Conservation (phyloP, 768 basidiomycete species). For the Lactifluus echinatus region DNA sequence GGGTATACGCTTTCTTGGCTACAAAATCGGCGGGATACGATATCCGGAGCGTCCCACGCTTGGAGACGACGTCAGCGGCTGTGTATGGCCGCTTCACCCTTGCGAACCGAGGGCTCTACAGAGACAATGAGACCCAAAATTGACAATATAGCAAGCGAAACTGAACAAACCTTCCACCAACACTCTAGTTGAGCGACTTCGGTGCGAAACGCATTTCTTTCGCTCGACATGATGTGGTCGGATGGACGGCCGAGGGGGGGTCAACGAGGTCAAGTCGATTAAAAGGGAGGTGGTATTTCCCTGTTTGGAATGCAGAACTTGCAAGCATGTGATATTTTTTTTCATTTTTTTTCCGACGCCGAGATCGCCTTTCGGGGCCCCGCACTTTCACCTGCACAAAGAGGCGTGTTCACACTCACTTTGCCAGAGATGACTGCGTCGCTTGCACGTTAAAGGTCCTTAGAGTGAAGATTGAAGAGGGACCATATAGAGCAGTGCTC, state of each 20-base stretch:
- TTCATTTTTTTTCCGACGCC: too few species aligned
- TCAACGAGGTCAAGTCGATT: too few species aligned
- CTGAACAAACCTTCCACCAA: conserved; percentile 77
- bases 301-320: not conserved
- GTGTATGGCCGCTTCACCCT: conserved; percentile 87
- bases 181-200: conserved; percentile 81
- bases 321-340: conserved; percentile 11
- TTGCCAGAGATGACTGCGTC: too few species aligned
- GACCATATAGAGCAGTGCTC: not conserved
- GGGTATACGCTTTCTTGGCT: conserved; percentile 78
- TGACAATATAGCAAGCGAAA: not conserved
- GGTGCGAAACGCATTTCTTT: conserved; percentile 60
- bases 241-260: too few species aligned
- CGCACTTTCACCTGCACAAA: too few species aligned
- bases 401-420: too few species aligned
- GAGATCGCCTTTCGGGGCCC: too few species aligned
- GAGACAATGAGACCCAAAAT: not conserved
- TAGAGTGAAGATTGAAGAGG: too few species aligned
- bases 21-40: conserved; percentile 78
- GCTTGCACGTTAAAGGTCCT: too few species aligned
- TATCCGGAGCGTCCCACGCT: conserved; percentile 81
- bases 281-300: not conserved
- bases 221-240: conserved; percentile 42
- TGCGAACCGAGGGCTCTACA: conserved; percentile 80
- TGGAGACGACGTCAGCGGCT: conserved; percentile 86